phyloP scores from a whole-genome alignment of 75 land plant genomes.

The Larix kaempferi region DNA sequence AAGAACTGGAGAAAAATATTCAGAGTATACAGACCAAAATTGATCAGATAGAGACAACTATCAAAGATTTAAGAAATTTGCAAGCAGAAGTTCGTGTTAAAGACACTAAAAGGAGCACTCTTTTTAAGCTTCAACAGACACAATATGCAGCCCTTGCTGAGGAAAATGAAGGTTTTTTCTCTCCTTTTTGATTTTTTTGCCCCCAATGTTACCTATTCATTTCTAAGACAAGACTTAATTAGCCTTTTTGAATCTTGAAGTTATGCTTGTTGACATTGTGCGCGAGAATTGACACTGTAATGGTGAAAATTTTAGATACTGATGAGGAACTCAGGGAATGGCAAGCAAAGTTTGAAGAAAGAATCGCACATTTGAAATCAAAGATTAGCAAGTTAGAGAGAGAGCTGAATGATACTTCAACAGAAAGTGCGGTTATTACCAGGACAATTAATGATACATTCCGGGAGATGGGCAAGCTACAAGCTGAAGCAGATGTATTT shows the following conservation, averaged over 20 bases:
- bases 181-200: background rate
- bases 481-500: conserved; percentile 83
- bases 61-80: conserved; percentile 54
- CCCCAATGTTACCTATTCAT: background rate
- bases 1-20: conserved; percentile 59
- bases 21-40: conserved; percentile 59
- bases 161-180: conserved; percentile 75
- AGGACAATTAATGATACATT: conserved; percentile 39
- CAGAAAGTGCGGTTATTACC: conserved; percentile 25
- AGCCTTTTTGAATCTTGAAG: background rate
- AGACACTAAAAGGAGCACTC: conserved; percentile 53
- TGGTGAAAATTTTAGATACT: conserved; percentile 44
- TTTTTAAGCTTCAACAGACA: conserved; percentile 63
- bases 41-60: conserved; percentile 42
- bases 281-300: background rate
- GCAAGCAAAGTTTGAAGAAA: conserved; percentile 76
- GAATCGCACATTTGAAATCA: conserved; percentile 41
- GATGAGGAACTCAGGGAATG: conserved; percentile 88
- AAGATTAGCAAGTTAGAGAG: conserved; percentile 56
- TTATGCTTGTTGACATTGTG: conserved; percentile 1
- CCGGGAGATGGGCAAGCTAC: conserved; percentile 66
- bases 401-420: conserved; percentile 49
- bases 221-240: background rate
- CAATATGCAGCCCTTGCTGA: conserved; percentile 80
- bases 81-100: conserved; percentile 60